phyloP scores from a whole-genome alignment of 1,284 basidiomycete species.

The Rugosomyces carneus region DNA sequence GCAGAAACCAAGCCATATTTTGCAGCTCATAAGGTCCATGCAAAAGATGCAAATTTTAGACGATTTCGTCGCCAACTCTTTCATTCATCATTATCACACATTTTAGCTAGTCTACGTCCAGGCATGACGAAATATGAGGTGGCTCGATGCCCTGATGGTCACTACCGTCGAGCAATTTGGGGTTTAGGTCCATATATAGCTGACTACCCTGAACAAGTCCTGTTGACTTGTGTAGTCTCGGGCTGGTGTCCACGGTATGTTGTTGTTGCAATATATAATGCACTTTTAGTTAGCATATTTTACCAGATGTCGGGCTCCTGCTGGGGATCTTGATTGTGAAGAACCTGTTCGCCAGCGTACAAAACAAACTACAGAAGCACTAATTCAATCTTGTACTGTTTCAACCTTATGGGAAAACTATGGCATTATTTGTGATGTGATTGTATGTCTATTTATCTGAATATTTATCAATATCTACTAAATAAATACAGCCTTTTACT shows the following conservation, averaged over 20 bases:
- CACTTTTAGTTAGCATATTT: background rate
- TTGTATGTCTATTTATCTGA: conserved; percentile 14
- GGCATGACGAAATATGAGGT: no score
- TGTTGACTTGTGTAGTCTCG: conserved; percentile 17
- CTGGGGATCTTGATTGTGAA: conserved; percentile 5
- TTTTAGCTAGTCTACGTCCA: no score
- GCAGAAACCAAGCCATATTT: no score
- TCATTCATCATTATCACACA: no score
- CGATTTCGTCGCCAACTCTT: no score
- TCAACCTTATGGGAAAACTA: conserved; percentile 20
- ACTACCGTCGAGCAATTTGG: no score
- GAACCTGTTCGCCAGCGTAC: conserved; percentile 13
- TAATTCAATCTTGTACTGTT: conserved; percentile 11
- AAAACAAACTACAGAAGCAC: conserved; percentile 9
- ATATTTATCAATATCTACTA: conserved; percentile 26
- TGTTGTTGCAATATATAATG: background rate
- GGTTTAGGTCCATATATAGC: conserved; percentile 24
- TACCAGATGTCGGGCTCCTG: conserved; percentile 10
- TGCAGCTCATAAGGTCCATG: no score
- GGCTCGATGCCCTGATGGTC: no score
- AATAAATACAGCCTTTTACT: conserved; percentile 29
- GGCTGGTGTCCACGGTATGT: conserved; percentile 26
- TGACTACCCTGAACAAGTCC: conserved; percentile 24
- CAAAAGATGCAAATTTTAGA: no score
- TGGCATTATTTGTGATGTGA: conserved; percentile 17